phyloP scores from a whole-genome alignment of 768 basidiomycete species.

The Kwoniella botswanensis region DNA sequence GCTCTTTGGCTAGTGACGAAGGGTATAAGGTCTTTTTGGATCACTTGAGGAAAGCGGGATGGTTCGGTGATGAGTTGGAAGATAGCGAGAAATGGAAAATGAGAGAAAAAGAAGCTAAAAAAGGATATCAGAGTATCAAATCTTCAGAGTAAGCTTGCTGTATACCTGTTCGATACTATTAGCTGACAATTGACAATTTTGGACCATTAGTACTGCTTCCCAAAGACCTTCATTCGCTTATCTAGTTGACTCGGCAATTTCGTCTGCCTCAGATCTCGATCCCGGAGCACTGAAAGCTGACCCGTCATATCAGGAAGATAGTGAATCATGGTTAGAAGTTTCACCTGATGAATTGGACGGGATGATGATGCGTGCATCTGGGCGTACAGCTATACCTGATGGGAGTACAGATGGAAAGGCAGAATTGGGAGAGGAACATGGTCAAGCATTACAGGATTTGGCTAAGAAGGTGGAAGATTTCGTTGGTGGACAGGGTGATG shows the following conservation, averaged over 20 bases:
- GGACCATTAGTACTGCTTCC: constrained; percentile 62
- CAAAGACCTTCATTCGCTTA: constrained; percentile 76
- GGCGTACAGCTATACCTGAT: constrained; percentile 62
- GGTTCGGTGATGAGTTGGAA: constrained; percentile 77
- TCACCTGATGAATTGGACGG: constrained; percentile 76
- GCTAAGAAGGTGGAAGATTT: constrained; percentile 88
- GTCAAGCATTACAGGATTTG: constrained; percentile 71
- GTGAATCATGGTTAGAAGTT: constrained; percentile 85
- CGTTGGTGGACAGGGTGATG: constrained; percentile 83
- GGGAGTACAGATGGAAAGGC: constrained; percentile 59
- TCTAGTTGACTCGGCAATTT: constrained; percentile 70
- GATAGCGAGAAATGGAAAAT: constrained; percentile 77
- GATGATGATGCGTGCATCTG: constrained; percentile 62
- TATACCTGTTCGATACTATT: no score
- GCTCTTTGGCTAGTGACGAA: constrained; percentile 26
- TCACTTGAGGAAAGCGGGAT: constrained; percentile 69
- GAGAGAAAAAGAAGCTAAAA: constrained; percentile 73
- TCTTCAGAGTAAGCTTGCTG: constrained; percentile 69
- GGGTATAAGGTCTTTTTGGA: constrained; percentile 66
- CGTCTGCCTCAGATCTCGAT: constrained; percentile 55
- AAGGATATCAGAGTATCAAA: constrained; percentile 68
- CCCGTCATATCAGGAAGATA: constrained; percentile 64
- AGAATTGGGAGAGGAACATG: constrained; percentile 68
- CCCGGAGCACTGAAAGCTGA: constrained; percentile 43
- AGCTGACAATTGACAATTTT: background rate